Conservation (phyloP, 2,329 filamentous ascomycete genomes). For the Claviceps sp. region DNA sequence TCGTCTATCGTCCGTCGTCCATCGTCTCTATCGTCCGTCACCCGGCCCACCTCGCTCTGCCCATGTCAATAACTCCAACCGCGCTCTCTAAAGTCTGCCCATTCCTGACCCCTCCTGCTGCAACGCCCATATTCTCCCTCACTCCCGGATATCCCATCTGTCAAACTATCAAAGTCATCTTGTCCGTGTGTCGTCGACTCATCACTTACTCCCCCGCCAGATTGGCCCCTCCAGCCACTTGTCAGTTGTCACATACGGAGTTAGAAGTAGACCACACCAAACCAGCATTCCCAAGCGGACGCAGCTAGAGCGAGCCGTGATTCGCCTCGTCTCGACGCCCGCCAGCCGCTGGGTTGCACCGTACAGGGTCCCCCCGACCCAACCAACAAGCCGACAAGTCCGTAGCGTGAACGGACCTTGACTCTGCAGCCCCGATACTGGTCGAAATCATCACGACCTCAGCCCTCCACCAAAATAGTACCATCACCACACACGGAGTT, state of each 20-base stretch:
- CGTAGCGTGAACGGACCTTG: background rate
- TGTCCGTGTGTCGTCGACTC: conserved; percentile 1
- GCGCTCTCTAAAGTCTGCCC: background rate
- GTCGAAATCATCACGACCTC: background rate
- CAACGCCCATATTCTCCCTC: background rate
- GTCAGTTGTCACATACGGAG: background rate
- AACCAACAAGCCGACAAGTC: background rate
- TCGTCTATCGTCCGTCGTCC: background rate
- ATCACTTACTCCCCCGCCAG: background rate
- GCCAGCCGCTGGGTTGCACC: background rate
- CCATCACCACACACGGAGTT: background rate
- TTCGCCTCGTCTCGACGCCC: background rate
- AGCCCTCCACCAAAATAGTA: background rate
- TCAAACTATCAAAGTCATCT: conserved; percentile 1
- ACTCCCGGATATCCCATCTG: background rate
- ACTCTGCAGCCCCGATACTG: background rate
- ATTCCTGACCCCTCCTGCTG: background rate
- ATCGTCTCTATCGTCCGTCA: background rate
- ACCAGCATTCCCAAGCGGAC: background rate
- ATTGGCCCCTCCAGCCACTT: background rate
- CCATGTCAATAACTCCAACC: background rate
- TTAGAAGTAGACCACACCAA: background rate
- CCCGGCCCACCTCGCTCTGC: background rate
- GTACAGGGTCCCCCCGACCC: background rate
- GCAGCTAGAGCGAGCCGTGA: background rate